Percentiles rank a stretch among this genome's conserved stretches.
These are phyloP conservation scores for Austroboletus novae-zelandiae DNA, from an alignment of 1,284 basidiomycete genomes.

Conservation along the genomic window DNA sequence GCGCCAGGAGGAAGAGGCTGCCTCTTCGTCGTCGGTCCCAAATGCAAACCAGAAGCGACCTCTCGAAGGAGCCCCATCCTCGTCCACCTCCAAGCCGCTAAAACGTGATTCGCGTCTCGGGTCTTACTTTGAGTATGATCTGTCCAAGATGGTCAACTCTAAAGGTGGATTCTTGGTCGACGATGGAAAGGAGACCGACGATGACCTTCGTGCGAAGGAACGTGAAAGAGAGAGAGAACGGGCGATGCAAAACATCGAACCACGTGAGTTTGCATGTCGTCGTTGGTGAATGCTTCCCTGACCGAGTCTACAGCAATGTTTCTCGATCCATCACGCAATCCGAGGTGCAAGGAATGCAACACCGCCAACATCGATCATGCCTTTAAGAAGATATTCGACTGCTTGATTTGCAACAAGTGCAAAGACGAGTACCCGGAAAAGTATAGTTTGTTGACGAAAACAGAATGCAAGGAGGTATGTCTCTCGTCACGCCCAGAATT, in stretches of 20 bases:
- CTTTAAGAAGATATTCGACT: conserved; percentile 78
- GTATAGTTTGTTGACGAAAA: conserved; percentile 96
- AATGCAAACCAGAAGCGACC: conserved; percentile 62
- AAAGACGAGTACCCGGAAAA: conserved; percentile 87
- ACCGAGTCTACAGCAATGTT: conserved; percentile 54
- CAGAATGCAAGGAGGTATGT: conserved; percentile 92
- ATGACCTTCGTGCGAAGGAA: conserved; percentile 66
- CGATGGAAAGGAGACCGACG: conserved; percentile 73
- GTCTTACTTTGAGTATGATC: conserved; percentile 93
- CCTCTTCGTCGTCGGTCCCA: conserved; percentile 45
- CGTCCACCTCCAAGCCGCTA: conserved; percentile 62
- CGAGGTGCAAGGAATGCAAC: conserved; percentile 80
- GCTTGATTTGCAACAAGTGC: conserved; percentile 86
- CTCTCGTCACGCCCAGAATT: background rate
- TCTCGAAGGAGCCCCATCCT: conserved; percentile 47
- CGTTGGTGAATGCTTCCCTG: background rate
- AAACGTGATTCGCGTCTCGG: conserved; percentile 72
- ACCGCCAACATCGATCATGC: conserved; percentile 84
- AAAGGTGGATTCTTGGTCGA: conserved; percentile 92
- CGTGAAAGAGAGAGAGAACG: conserved; percentile 73
- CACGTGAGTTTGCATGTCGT: conserved; percentile 50
- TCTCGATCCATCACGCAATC: conserved; percentile 68
- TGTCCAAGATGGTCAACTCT: conserved; percentile 95
- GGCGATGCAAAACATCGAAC: conserved; percentile 65
- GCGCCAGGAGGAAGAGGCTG: conserved; percentile 50